Percentiles rank a stretch among this genome's conserved stretches.
These are phyloP conservation scores for Aureobasidium mangrovei DNA, from an alignment of 2,329 filamentous ascomycete species.

Conservation along the genomic window DNA sequence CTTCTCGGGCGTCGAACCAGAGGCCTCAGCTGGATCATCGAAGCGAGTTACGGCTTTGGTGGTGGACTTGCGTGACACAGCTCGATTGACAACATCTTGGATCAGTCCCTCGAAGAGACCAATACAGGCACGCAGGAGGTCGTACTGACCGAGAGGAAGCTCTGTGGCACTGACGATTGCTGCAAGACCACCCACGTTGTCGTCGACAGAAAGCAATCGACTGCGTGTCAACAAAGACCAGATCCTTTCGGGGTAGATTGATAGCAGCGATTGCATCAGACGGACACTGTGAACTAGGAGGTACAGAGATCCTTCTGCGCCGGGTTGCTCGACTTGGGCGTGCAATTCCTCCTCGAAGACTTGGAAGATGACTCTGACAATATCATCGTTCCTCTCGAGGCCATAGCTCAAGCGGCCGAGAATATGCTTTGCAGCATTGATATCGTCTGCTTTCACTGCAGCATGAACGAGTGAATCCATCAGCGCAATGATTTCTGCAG, in stretches of 20 bases:
- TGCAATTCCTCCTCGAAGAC: constrained; percentile 65
- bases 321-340: constrained; percentile 42
- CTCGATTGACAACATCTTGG: constrained; percentile 62
- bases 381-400: constrained; percentile 53
- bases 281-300: constrained; percentile 68
- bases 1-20: constrained; percentile 69
- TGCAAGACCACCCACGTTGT: constrained; percentile 66
- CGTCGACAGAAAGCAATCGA: constrained; percentile 66
- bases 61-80: constrained; percentile 55
- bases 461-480: constrained; percentile 58
- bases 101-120: constrained; percentile 66
- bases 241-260: constrained; percentile 67
- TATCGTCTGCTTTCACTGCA: constrained; percentile 22
- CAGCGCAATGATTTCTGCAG: constrained; percentile 64
- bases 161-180: constrained; percentile 77
- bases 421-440: constrained; percentile 36
- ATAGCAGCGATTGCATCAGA: constrained; percentile 66
- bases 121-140: constrained; percentile 66
- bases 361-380: constrained; percentile 73
- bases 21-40: constrained; percentile 40
- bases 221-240: constrained; percentile 86
- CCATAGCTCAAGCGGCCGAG: constrained; percentile 43
- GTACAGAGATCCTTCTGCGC: constrained; percentile 53
- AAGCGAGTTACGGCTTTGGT: constrained; percentile 44
- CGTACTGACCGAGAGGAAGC: constrained; percentile 64